Evolutionary conservation across 495 filamentous ascomycete genomes (phyloP), one percentile per base, ranked within the genome.

Genomic region (Neurospora sp.): DNA sequence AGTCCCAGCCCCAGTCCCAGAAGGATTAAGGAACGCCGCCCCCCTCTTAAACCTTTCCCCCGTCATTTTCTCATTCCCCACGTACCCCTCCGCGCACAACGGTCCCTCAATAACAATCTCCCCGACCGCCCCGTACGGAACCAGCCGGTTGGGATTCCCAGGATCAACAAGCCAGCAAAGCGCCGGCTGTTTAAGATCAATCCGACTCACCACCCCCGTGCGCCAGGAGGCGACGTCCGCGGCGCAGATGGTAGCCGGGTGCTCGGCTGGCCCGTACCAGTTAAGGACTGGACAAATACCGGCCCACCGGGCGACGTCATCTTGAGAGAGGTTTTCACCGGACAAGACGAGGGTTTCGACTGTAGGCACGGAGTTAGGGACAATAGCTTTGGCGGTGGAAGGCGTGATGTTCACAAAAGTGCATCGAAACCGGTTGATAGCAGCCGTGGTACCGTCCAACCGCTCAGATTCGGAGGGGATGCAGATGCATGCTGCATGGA

Each of bases 401-500:
- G 70, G 76, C 27, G 73, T 80, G 12, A 77, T 74, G 4, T 4
- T 35, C 74, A 74, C 70, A 81, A 76, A 74, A 38, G 77, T 77
- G 53, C 70, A 76, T 20, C 70, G 69, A 3, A 79, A 70, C 6
- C n/a, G 8, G n/a, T 40, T 45, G 17, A 79, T 76, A 61, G 70
- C 74, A 4, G 69, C 71, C 0, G 73, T 17, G 16, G 75, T 69
- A 68, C 71, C 70, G 8, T 69, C 69, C 12, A 77, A 48, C 10
- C 77, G 65, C 40, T 77, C 76, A 1, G 44, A 73, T 0, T 79
- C 77, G 17, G 77, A 78, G 10, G 81, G 79, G 16, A 83, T 73
- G 40, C 81, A 83, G 3, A 82, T 70, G 8, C 31, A 35, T 6
- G 76, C 78, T 1, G 81, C 81, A 16, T 69, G 41, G 45, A 86